These are phyloP conservation scores for Aspergillus hortae DNA, from an alignment of 2,329 filamentous ascomycete genomes.

Conservation along the genomic window DNA sequence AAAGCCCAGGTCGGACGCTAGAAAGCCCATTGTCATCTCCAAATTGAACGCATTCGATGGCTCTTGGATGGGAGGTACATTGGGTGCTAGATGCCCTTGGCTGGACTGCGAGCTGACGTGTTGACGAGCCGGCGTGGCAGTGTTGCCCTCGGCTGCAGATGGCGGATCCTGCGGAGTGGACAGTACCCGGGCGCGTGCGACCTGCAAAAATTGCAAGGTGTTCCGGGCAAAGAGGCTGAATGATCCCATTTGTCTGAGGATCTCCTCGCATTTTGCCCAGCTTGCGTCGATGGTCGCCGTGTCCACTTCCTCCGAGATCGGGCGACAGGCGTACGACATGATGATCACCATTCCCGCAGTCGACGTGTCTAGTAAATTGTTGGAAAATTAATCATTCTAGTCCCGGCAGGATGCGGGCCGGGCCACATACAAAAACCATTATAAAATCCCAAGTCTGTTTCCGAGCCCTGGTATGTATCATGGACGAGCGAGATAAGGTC, in stretches of 20 bases:
- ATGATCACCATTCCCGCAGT: constrained; percentile 30
- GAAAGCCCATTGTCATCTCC: neutral
- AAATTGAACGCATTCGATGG: neutral
- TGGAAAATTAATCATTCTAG: neutral
- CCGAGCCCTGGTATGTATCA: constrained; percentile 23
- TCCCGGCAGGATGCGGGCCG: neutral
- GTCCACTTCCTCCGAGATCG: constrained; percentile 20
- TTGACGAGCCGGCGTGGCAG: neutral
- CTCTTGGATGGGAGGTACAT: neutral
- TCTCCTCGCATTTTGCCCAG: constrained; percentile 27
- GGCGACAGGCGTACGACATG: constrained; percentile 24
- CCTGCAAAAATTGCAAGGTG: constrained; percentile 27
- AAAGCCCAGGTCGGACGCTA: constrained; percentile 6
- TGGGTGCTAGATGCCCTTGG: neutral
- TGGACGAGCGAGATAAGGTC: constrained; percentile 29
- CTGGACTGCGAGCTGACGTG: neutral
- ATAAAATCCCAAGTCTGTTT: constrained; percentile 37
- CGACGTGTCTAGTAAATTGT: constrained; percentile 22
- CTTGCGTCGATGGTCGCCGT: constrained; percentile 14
- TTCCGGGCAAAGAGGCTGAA: constrained; percentile 29
- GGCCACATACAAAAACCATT: constrained; percentile 36
- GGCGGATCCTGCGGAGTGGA: neutral
- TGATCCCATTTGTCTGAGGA: constrained; percentile 24
- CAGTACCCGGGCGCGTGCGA: constrained; percentile 5
- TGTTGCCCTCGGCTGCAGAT: neutral